Evolutionary conservation across 108 stramenopile species (phyloP), one percentile per base, ranked within the genome.

Genomic region (Thalassiosira profunda): DNA sequence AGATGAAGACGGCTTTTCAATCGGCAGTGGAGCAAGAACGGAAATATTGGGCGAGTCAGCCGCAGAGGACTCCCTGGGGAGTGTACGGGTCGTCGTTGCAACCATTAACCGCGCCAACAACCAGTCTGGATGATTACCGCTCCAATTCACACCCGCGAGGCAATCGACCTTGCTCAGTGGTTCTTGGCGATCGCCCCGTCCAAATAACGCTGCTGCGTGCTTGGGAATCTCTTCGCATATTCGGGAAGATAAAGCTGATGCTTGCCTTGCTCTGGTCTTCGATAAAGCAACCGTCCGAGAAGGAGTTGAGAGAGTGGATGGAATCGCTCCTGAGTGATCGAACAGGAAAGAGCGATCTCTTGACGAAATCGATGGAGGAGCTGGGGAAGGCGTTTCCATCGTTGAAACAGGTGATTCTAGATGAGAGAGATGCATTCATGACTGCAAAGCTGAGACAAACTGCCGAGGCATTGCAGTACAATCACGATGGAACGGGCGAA

Each of bases 371-470:
- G n/a, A 86, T 95, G 52, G 72, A 69, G 9, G 93, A 95, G 43
- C 58, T 92, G 53, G 68, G 65, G 18, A 56, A 76, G 49, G 81
- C 83, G 21, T 92, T 94, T 69, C 93, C 93, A 26, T 72, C 86
- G 2, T 57, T 95, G 36, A 84, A 87, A 34, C 57, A 53, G 40
- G 80, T 85, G 2, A 90, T 95, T 51, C 83, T 95, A 24, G 66
- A 86, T 41, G 90, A 95, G 72, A 84, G 93, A 41, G 93, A 95
- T 78, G 76, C 78, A 17, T 95, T 83, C 55, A 85, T 95, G 87
- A 79, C 84, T 4, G 79, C 84, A 8, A 95, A 95, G 56, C 59
- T 95, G 24, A 73, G 70, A 58, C 93, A 92, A 78, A 85, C 78
- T 5, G 81, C 70, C 67, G 77, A 58, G 25, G 52, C 33, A 38